These are phyloP conservation scores for Lentinula sp. DNA, from an alignment of 768 basidiomycete species.

Conservation along the genomic window DNA sequence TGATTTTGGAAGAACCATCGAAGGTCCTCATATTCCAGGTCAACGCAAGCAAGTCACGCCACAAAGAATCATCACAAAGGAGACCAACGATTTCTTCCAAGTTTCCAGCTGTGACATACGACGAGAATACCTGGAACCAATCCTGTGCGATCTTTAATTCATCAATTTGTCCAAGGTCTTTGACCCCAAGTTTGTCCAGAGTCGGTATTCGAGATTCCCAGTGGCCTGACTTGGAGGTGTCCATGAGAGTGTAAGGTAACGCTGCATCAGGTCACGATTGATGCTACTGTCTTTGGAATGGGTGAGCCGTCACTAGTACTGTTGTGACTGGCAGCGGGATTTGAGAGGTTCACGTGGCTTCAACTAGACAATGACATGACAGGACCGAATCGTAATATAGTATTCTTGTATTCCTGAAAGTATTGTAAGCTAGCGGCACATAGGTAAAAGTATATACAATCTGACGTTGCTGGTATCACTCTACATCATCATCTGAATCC, in stretches of 20 bases:
- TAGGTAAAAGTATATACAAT: not conserved
- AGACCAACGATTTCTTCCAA: slow-evolving; percentile 14
- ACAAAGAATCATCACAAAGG: slow-evolving; percentile 28
- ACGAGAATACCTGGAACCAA: slow-evolving; percentile 17
- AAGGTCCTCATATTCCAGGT: slow-evolving; percentile 54
- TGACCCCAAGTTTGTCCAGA: not conserved
- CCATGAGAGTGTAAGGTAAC: not conserved
- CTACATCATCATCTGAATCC: not conserved
- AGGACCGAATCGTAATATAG: no score
- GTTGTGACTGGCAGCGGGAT: no score
- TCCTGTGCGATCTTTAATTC: not conserved
- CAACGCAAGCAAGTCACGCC: slow-evolving; percentile 47
- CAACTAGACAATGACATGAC: no score
- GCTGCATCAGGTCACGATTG: no score
- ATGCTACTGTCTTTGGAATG: no score
- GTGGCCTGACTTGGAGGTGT: slow-evolving; percentile 1
- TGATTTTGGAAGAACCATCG: slow-evolving; percentile 27
- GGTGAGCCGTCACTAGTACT: no score
- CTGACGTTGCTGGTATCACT: not conserved
- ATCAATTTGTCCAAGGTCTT: not conserved
- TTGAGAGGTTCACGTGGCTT: no score
- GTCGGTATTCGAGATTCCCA: not conserved
- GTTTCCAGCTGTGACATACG: slow-evolving; percentile 10
- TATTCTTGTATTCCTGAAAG: not conserved
- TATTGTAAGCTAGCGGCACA: not conserved